A percentile compares a stretch with the other conserved stretches of the same genome.
These are phyloP conservation scores for Priceomyces castillae DNA, from an alignment of 805 yeast species.

Conservation along the genomic window DNA sequence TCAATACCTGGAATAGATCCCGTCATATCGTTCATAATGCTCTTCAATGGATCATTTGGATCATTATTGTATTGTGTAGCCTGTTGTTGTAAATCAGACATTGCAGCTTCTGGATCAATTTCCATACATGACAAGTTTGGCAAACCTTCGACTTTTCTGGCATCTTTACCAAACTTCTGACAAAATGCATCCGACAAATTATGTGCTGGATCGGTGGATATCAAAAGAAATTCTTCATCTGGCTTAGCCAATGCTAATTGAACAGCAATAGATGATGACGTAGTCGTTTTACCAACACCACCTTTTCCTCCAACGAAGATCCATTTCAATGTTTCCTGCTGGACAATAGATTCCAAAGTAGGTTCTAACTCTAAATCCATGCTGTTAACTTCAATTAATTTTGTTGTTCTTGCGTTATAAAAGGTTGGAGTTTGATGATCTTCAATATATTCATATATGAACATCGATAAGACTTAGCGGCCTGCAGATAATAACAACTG, in stretches of 20 bases:
- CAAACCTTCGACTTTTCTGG: conserved; percentile 88
- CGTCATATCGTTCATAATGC: conserved; percentile 85
- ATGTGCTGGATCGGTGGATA: conserved; percentile 98
- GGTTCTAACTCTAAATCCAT: conserved; percentile 70
- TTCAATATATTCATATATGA: neutral
- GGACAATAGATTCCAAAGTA: conserved; percentile 61
- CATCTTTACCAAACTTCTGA: conserved; percentile 96
- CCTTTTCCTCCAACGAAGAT: conserved; percentile 99
- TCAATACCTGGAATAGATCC: conserved; percentile 97
- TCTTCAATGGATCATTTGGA: conserved; percentile 60
- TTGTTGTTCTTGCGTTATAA: neutral
- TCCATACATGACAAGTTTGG: conserved; percentile 94
- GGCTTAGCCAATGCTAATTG: conserved; percentile 88
- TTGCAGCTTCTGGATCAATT: conserved; percentile 92
- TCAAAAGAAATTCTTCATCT: conserved; percentile 73
- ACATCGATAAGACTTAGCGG: conserved; percentile 1
- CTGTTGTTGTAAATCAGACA: conserved; percentile 75
- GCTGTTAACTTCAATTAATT: neutral
- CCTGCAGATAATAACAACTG: neutral
- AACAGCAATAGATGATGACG: conserved; percentile 92
- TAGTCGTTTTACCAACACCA: conserved; percentile 98
- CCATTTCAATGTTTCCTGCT: conserved; percentile 79
- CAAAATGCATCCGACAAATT: conserved; percentile 97
- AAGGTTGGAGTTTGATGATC: neutral
- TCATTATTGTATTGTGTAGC: conserved; percentile 55